phyloP scores from a whole-genome alignment of 2,329 filamentous ascomycete species.

The Didymella arachidicola region DNA sequence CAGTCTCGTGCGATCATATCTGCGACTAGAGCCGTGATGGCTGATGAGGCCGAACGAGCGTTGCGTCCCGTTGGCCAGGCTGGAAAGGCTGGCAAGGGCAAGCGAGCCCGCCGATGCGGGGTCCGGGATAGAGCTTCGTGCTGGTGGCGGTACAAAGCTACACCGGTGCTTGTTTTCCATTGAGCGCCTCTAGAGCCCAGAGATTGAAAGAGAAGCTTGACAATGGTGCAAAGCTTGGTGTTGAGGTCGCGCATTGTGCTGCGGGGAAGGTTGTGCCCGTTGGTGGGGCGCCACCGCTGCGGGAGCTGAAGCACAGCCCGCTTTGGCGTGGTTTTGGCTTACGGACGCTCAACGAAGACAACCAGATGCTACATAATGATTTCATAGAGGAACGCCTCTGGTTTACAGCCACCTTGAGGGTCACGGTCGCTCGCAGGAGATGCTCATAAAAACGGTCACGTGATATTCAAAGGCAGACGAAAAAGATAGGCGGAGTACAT shows the following conservation, averaged over 20 bases:
- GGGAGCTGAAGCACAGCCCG: conserved; percentile 11
- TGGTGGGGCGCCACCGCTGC: background rate
- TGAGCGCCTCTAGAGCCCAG: background rate
- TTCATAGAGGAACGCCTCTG: too few relatives aligned
- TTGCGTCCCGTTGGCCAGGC: conserved; percentile 17
- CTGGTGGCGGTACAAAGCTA: background rate
- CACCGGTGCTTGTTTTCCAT: background rate
- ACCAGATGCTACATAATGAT: background rate
- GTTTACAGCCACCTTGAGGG: background rate
- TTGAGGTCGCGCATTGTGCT: background rate
- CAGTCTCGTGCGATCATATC: conserved; percentile 21
- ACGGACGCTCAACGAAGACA: background rate
- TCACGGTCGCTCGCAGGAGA: background rate
- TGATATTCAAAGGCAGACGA: background rate
- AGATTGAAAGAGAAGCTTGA: conserved; percentile 11
- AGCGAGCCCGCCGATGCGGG: conserved; percentile 15
- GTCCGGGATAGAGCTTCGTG: conserved; percentile 15
- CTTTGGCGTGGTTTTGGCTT: conserved; percentile 4
- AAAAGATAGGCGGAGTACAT: too few relatives aligned
- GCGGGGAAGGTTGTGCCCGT: conserved; percentile 1
- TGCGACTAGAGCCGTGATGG: conserved; percentile 25
- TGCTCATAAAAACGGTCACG: background rate
- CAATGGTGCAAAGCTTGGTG: conserved; percentile 12
- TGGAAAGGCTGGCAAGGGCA: conserved; percentile 7
- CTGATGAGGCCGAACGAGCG: conserved; percentile 22